Base-by-base conservation (phyloP, 495 filamentous ascomycete species). In the Penicillium steckii region DNA sequence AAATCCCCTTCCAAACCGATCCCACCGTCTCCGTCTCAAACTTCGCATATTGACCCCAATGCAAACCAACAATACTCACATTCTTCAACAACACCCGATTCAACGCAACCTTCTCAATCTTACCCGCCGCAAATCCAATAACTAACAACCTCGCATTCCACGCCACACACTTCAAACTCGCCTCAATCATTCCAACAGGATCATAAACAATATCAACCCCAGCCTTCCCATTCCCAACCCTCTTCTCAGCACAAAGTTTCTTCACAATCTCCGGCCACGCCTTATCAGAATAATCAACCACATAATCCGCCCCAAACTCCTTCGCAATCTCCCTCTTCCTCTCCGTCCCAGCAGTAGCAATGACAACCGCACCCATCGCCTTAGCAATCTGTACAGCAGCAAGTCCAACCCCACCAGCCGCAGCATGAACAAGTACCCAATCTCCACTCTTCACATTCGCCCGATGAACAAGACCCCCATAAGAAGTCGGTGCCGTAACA, bases 71-170 rank as follows among this genome's bases (percentile, higher is more conserved):
- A 12, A 97, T 66, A 56, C 83, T 87, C 48, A 96, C 91, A 71
- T 97, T 97, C 81, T 96, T 97, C 60, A 97, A 73, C 58, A 96
- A 67, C 19, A 96, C 89, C 70, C 91, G 83, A 67, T 97, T 97
- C 77, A 91, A 81, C 17, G 89, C 88, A 47, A 97, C 81, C 70
- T 94, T 94, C 74, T 97, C 93, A 59, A 96, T 95, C 41, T 74
- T 76, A 1, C 93, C 93, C 0, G 85, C 92, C 4, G 92, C 90
- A 69, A 96, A 97, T 9, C 93, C 93, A 66, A 97, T 84, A 7
- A 97, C 85, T 37, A 96, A 67, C 35, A 97, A 74, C 3, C 92
- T 77, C 7, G 88, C 92, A 67, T 95, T 95, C 91, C 91, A 97
- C 24, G 88, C 85, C 2, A 85, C 85, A 72, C 92, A 96, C 71